Evolutionary conservation across 352 stramenopile species (phyloP).

Genomic region (Phytophthora meadii): DNA sequence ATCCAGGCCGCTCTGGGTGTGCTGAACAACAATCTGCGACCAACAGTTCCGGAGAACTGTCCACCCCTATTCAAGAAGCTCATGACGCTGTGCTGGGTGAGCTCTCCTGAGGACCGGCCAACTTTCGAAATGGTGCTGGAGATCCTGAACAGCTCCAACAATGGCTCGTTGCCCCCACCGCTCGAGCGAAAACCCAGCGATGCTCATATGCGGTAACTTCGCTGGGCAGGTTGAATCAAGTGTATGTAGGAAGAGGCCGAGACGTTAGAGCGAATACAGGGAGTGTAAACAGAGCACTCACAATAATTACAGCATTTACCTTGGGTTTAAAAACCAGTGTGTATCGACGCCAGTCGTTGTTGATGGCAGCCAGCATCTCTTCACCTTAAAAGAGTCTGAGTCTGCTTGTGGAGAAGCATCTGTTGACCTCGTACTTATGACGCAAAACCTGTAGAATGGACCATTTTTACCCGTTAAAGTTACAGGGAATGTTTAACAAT

Average conservation of each 20-base stretch:
- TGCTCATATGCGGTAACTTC: constrained; percentile 33
- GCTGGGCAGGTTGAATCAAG: constrained; percentile 7
- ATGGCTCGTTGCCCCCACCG: constrained; percentile 31
- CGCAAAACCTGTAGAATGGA: too few relatives aligned
- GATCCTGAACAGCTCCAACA: constrained; percentile 57
- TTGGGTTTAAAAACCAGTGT: too few relatives aligned
- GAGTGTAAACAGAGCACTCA: constrained; percentile 18
- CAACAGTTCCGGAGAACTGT: constrained; percentile 78
- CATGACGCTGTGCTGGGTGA: constrained; percentile 88
- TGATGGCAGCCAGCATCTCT: too few relatives aligned
- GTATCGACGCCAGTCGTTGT: too few relatives aligned
- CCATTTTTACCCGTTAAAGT: too few relatives aligned
- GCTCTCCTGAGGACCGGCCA: constrained; percentile 73
- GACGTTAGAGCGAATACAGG: constrained; percentile 36
- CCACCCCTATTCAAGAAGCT: constrained; percentile 84
- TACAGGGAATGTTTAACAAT: too few relatives aligned
- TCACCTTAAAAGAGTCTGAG: too few relatives aligned
- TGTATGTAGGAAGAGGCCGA: constrained; percentile 27
- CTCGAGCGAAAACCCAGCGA: constrained; percentile 27
- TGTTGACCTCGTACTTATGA: too few relatives aligned
- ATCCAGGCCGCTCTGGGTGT: constrained; percentile 89
- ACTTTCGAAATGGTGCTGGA: constrained; percentile 86
- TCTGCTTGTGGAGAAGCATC: too few relatives aligned
- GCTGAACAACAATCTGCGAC: constrained; percentile 89
- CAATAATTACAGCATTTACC: not conserved